phyloP scores from a whole-genome alignment of 495 filamentous ascomycete genomes.

The Hypoxylon fragiforme region DNA sequence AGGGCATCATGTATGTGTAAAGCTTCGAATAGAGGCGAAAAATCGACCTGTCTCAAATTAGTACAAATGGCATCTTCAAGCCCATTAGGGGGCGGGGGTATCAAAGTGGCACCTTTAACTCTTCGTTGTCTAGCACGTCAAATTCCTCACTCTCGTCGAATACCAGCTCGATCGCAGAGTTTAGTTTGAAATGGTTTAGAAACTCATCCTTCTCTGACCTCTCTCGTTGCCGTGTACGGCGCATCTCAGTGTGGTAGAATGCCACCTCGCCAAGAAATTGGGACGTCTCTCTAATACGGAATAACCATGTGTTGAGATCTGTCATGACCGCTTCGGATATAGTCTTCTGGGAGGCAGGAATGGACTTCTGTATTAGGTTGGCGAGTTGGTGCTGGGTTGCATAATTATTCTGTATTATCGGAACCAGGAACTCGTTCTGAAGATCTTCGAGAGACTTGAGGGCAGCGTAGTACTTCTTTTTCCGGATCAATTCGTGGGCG shows the following conservation, averaged over 20 bases:
- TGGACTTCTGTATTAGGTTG: conserved; percentile 91
- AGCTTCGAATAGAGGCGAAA: conserved; percentile 92
- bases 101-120: conserved; percentile 65
- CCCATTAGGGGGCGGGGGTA: background rate
- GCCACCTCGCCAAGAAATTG: conserved; percentile 96
- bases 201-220: conserved; percentile 70
- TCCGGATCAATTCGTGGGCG: conserved; percentile 84
- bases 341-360: conserved; percentile 86
- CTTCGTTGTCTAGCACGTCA: conserved; percentile 90
- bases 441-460: conserved; percentile 92
- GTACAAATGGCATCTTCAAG: background rate
- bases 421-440: conserved; percentile 85
- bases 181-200: conserved; percentile 82
- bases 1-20: conserved; percentile 96
- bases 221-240: conserved; percentile 81
- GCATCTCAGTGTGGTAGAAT: conserved; percentile 89
- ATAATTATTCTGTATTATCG: conserved; percentile 67
- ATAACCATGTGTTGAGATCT: conserved; percentile 98
- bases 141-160: conserved; percentile 95
- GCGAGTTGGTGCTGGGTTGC: conserved; percentile 94
- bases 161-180: conserved; percentile 93
- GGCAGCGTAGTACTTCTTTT: conserved; percentile 94
- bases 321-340: conserved; percentile 97
- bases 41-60: conserved; percentile 56
- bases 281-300: conserved; percentile 89